phyloP scores from a whole-genome alignment of 2,329 filamentous ascomycete genomes.

The Aspergillus felis region DNA sequence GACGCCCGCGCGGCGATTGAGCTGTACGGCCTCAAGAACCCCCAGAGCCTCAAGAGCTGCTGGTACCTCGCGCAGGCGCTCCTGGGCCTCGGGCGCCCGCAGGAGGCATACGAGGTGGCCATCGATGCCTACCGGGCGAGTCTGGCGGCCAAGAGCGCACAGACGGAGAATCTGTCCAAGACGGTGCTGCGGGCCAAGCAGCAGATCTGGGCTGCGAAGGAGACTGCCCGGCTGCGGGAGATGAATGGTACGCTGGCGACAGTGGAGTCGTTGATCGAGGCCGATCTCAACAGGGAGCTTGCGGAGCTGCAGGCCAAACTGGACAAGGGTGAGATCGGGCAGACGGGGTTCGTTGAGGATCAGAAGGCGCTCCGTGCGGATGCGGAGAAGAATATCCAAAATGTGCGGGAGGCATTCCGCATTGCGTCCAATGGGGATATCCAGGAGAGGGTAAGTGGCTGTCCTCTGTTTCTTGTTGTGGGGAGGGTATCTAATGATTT shows the following conservation, averaged over 20 bases:
- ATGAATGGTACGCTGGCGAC: slow-evolving; percentile 40
- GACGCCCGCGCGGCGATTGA: slow-evolving; percentile 75
- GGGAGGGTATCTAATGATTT: slow-evolving; percentile 6
- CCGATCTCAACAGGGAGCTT: slow-evolving; percentile 37
- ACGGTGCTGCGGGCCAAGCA: slow-evolving; percentile 79
- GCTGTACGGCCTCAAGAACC: slow-evolving; percentile 49
- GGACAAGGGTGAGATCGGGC: slow-evolving; percentile 44
- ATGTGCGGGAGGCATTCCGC: slow-evolving; percentile 42
- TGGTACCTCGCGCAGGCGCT: slow-evolving; percentile 83
- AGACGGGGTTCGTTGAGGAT: slow-evolving; percentile 67
- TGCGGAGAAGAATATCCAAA: slow-evolving; percentile 44
- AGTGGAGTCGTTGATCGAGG: slow-evolving; percentile 39
- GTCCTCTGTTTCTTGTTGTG: not conserved
- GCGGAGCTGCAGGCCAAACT: slow-evolving; percentile 32
- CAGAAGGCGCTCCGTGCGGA: slow-evolving; percentile 55
- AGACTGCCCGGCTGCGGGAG: slow-evolving; percentile 48
- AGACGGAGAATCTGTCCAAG: slow-evolving; percentile 66
- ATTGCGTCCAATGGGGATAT: slow-evolving; percentile 40
- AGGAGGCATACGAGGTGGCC: slow-evolving; percentile 68
- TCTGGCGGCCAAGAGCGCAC: slow-evolving; percentile 59
- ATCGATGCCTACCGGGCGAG: slow-evolving; percentile 70
- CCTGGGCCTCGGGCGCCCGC: slow-evolving; percentile 65
- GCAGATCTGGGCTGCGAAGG: slow-evolving; percentile 74
- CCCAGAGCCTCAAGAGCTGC: slow-evolving; percentile 71
- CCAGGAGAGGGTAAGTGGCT: slow-evolving; percentile 38